Percentiles rank a stretch among this genome's conserved stretches.
phyloP scores from a whole-genome alignment of 768 basidiomycete genomes.

The Hirschioporus abietinus region DNA sequence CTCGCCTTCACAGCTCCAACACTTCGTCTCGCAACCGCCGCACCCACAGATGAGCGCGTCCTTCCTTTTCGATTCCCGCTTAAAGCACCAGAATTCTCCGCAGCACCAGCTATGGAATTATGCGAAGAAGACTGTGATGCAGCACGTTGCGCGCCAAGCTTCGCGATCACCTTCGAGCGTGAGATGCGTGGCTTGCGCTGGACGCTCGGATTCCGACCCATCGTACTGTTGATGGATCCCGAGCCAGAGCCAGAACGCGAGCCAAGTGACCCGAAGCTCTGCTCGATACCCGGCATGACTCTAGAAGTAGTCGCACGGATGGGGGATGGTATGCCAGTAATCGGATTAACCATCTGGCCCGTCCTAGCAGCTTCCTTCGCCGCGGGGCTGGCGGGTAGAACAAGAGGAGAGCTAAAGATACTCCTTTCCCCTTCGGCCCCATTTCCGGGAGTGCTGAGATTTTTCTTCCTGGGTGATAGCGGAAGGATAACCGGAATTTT shows the following conservation, averaged over 20 bases:
- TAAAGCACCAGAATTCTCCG: slow-evolving; percentile 19
- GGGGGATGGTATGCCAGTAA: not conserved
- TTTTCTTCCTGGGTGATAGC: not conserved
- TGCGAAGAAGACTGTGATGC: slow-evolving; percentile 22
- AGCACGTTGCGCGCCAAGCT: slow-evolving; percentile 66
- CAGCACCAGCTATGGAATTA: slow-evolving; percentile 16
- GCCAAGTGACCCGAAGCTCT: not conserved
- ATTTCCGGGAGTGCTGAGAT: not conserved
- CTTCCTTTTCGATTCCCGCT: slow-evolving; percentile 30
- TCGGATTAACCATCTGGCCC: not conserved
- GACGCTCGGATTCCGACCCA: slow-evolving; percentile 27
- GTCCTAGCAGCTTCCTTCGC: not conserved
- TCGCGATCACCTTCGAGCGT: slow-evolving; percentile 74
- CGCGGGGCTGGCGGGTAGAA: not conserved
- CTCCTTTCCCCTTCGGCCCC: not conserved
- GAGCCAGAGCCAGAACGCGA: not conserved
- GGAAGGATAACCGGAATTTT: slow-evolving; percentile 6
- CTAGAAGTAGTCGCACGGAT: not conserved
- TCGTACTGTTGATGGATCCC: slow-evolving; percentile 12
- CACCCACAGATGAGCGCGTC: slow-evolving; percentile 21
- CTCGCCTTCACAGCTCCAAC: slow-evolving; percentile 25
- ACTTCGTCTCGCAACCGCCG: slow-evolving; percentile 25
- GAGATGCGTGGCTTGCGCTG: slow-evolving; percentile 74
- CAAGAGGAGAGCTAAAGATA: slow-evolving; percentile 1
- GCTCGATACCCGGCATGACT: not conserved